Evolutionary conservation across 768 basidiomycete species (phyloP).

Genomic region (Tulasnella sp.): DNA sequence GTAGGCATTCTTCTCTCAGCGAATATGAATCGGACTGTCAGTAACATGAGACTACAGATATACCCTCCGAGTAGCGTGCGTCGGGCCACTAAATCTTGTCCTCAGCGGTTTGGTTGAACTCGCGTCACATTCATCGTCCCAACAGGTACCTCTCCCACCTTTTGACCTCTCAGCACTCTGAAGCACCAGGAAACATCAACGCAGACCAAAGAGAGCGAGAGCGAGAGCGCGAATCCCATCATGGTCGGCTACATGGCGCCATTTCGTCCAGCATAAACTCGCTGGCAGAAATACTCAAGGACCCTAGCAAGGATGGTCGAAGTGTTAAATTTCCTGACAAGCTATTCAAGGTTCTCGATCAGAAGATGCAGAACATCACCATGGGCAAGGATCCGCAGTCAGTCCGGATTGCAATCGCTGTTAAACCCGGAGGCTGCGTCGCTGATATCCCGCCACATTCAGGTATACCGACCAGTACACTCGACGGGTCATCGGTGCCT

Average conservation of each 20-base stretch:
- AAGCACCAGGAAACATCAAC: constrained; percentile 47
- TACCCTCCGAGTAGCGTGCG: constrained; percentile 75
- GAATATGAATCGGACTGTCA: neutral
- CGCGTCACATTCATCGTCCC: constrained; percentile 6
- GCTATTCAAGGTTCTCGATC: constrained; percentile 78
- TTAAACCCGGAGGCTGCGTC: neutral
- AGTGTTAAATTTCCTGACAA: constrained; percentile 91
- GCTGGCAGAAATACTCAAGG: constrained; percentile 71
- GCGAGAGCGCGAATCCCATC: constrained; percentile 31
- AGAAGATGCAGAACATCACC: constrained; percentile 79
- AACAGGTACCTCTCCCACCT: constrained; percentile 60
- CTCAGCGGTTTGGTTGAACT: neutral
- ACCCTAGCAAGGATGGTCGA: constrained; percentile 57
- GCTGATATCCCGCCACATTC: neutral
- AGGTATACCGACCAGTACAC: constrained; percentile 87
- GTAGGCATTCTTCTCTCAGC: constrained; percentile 33
- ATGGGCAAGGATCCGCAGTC: constrained; percentile 86
- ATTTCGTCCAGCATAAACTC: constrained; percentile 43
- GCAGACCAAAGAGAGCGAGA: constrained; percentile 12
- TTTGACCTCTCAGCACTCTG: constrained; percentile 21
- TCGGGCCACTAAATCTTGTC: constrained; percentile 13
- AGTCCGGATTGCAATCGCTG: constrained; percentile 32
- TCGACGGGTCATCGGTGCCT: constrained; percentile 80
- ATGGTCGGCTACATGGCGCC: constrained; percentile 51
- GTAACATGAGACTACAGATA: constrained; percentile 37